Conservation (phyloP, 2,329 filamentous ascomycete genomes). For the Pezicula rhizophila region DNA sequence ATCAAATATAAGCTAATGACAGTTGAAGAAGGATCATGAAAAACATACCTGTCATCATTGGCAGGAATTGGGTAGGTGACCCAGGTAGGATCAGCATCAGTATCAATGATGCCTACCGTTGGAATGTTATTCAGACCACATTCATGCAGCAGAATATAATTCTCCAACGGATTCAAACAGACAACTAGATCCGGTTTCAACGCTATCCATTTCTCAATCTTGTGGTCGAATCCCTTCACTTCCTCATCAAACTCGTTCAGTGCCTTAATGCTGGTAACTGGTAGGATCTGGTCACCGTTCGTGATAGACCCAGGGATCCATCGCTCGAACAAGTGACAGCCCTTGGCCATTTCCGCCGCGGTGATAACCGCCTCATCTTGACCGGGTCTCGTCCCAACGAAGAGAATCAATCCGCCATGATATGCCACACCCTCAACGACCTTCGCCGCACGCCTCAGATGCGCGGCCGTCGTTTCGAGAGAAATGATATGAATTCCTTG, state of each 20-base stretch:
- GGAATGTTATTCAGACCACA: slow-evolving; percentile 83
- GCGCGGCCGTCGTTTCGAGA: slow-evolving; percentile 79
- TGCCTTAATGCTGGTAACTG: slow-evolving; percentile 61
- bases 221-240: slow-evolving; percentile 56
- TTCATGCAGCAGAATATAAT: slow-evolving; percentile 84
- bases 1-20: slow-evolving; percentile 19
- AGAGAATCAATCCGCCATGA: slow-evolving; percentile 78
- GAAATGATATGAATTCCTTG: slow-evolving; percentile 90
- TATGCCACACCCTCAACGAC: slow-evolving; percentile 83
- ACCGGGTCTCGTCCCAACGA: slow-evolving; percentile 79
- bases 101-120: slow-evolving; percentile 92
- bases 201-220: slow-evolving; percentile 56
- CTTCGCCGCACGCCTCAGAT: slow-evolving; percentile 88
- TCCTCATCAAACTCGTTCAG: slow-evolving; percentile 68
- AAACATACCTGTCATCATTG: slow-evolving; percentile 81
- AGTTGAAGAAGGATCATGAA: background rate
- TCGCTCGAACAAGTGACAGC: slow-evolving; percentile 83
- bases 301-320: slow-evolving; percentile 92
- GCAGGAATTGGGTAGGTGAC: slow-evolving; percentile 95
- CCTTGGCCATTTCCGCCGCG: slow-evolving; percentile 70
- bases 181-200: slow-evolving; percentile 86
- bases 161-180: slow-evolving; percentile 88
- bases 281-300: slow-evolving; percentile 86
- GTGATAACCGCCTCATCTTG: slow-evolving; percentile 76
- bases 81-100: slow-evolving; percentile 84